Conservation (phyloP, 805 yeast genomes). For the Candida boleticola region DNA sequence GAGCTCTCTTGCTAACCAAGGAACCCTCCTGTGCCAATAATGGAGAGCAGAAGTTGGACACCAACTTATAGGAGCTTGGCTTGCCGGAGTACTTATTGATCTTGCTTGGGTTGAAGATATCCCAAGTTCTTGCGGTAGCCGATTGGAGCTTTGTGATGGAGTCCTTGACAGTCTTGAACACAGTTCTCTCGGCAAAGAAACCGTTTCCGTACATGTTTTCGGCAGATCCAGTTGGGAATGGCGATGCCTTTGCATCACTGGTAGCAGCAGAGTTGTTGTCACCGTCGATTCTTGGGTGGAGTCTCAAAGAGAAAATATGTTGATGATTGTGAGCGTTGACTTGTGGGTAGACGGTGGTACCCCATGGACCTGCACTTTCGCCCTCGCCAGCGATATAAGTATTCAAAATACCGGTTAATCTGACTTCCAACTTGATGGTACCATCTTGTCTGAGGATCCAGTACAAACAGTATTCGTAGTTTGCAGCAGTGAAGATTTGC, state of each 20-base stretch:
- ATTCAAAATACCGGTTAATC: conserved; percentile 80
- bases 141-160: conserved; percentile 63
- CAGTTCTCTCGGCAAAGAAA: conserved; percentile 61
- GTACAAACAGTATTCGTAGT: conserved; percentile 82
- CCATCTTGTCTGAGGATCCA: conserved; percentile 86
- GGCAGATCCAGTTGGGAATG: conserved; percentile 59
- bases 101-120: conserved; percentile 68
- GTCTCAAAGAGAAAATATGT: conserved; percentile 73
- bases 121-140: conserved; percentile 71
- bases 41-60: conserved; percentile 71
- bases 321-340: conserved; percentile 87
- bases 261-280: conserved; percentile 71
- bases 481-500: conserved; percentile 83
- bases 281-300: conserved; percentile 82
- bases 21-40: conserved; percentile 73
- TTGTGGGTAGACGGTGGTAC: conserved; percentile 75
- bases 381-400: conserved; percentile 63
- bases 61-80: conserved; percentile 75
- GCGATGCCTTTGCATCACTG: conserved; percentile 61
- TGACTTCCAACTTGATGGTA: conserved; percentile 73
- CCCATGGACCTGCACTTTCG: conserved; percentile 74
- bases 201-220: conserved; percentile 79
- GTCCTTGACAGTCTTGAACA: conserved; percentile 67
- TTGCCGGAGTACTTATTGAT: conserved; percentile 68
- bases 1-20: conserved; percentile 75